These are phyloP conservation scores for Claviceps sorghi DNA, from an alignment of 2,329 filamentous ascomycete species.

Conservation along the genomic window DNA sequence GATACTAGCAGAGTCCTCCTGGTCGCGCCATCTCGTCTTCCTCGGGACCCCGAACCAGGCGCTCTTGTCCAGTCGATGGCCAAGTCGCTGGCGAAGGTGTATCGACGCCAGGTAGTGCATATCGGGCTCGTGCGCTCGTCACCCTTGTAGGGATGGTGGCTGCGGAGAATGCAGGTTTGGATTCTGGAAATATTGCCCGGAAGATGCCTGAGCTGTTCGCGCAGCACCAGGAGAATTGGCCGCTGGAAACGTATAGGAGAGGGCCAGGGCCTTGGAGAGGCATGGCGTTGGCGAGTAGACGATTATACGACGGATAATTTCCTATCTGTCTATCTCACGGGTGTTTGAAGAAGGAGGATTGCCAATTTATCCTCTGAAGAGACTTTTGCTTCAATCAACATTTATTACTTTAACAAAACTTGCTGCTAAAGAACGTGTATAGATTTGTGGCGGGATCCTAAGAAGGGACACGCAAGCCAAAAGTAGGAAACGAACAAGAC, in stretches of 20 bases:
- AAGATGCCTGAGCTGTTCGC: constrained; percentile 9
- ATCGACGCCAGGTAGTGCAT: constrained; percentile 25
- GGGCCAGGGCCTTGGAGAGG: background rate
- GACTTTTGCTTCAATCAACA: background rate
- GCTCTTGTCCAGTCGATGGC: constrained; percentile 34
- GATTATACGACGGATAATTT: background rate
- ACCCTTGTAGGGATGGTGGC: constrained; percentile 25
- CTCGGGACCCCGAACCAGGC: constrained; percentile 29
- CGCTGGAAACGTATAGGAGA: background rate
- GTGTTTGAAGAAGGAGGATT: background rate
- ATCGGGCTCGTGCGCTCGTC: constrained; percentile 31
- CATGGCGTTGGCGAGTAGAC: background rate
- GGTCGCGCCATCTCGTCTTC: constrained; percentile 33
- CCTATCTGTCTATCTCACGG: background rate
- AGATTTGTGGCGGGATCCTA: too few species aligned
- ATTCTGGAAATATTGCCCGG: constrained; percentile 8
- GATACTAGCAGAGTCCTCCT: constrained; percentile 19
- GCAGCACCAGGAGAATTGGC: constrained; percentile 4
- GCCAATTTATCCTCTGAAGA: background rate
- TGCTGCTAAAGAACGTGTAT: background rate
- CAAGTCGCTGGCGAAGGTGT: constrained; percentile 29
- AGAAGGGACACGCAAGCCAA: too few species aligned
- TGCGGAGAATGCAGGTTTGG: constrained; percentile 5
- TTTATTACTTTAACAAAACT: background rate
- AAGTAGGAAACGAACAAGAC: too few species aligned